Evolutionary conservation across 2,329 filamentous ascomycete species (phyloP), one percentile per base, ranked within the genome.

Genomic region (Aspergillus ruber): DNA sequence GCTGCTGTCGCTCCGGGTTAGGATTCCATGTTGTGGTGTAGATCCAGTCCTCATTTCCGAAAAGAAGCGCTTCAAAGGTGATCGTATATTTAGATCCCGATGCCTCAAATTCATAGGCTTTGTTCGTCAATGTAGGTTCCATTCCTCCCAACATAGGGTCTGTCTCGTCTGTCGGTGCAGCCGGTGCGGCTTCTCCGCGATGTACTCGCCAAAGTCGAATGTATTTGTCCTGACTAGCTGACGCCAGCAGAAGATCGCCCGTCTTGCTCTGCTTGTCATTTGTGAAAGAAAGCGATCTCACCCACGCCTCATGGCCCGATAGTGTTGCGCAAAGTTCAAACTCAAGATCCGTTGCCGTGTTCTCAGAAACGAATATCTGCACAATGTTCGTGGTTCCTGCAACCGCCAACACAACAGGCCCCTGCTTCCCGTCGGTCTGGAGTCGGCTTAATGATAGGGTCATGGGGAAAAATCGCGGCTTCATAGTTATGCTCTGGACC

Each of bases 31-130:
- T 76, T 2, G 88, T 84, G 47, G 87, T 94, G 68, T 95, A 97
- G 48, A 98, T 91, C 93, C 93, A 98, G 62, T 98, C 93, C 64
- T 98, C 93, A 62, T 98, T 93, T 7, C 93, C 93, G 2, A 98
- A 80, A 5, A 98, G 78, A 2, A 98, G 75, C 1, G 93, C 93
- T 67, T 98, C 93, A 56, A 98, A 97, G 0, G 90, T 95, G 47
- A 95, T 77, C 6, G 86, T 87, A 67, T 87, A 91, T 55, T 85
- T 84, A 3, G 73, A 74, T 1, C 70, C 75, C 0, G 71, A 74
- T 2, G 80, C 76, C 38, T 80, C 78, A 49, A 98, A 82, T 46
- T 81, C 80, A 64, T 97, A 86, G 0, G 87, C 85, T 69, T 96
- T 97, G 68, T 96, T 97, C 0, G 89, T 88, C 0, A 95, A 76